These are phyloP conservation scores for Diaporthe eres DNA, from an alignment of 2,329 filamentous ascomycete genomes.

Conservation along the genomic window DNA sequence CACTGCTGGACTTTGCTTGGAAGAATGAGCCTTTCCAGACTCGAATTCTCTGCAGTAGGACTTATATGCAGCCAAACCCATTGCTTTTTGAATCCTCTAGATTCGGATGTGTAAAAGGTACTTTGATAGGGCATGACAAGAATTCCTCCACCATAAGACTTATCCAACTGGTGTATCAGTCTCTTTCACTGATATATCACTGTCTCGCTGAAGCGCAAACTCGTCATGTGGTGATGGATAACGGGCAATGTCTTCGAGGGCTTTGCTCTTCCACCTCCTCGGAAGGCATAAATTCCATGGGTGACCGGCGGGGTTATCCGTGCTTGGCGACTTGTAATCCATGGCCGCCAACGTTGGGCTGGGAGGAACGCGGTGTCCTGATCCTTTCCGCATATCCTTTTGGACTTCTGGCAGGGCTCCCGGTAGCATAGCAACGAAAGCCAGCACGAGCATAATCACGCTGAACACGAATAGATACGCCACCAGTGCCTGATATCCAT, in stretches of 20 bases:
- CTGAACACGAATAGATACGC: slow-evolving; percentile 28
- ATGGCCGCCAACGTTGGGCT: not conserved
- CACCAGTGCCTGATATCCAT: slow-evolving; percentile 5
- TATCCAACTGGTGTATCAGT: not conserved
- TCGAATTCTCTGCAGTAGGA: no score
- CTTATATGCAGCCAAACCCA: no score
- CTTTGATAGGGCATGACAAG: no score
- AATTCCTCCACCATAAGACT: not conserved
- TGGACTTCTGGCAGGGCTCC: slow-evolving; percentile 35
- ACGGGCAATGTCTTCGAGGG: slow-evolving; percentile 37
- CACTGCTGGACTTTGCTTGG: slow-evolving; percentile 81
- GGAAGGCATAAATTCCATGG: slow-evolving; percentile 1
- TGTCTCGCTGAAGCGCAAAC: slow-evolving; percentile 28
- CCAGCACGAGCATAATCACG: slow-evolving; percentile 26
- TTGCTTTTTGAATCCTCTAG: no score
- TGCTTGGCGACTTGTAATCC: not conserved
- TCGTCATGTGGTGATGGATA: slow-evolving; percentile 15
- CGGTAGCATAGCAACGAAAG: slow-evolving; percentile 6
- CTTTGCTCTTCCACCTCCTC: slow-evolving; percentile 18
- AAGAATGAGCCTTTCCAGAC: slow-evolving; percentile 70
- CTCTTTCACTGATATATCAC: not conserved
- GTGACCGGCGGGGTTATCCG: not conserved
- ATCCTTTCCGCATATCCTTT: not conserved
- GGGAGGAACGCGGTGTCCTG: not conserved
- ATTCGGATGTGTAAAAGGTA: no score